Conservation (phyloP, 1,139 yeast genomes). For the Debaryomyces subglobosus region DNA sequence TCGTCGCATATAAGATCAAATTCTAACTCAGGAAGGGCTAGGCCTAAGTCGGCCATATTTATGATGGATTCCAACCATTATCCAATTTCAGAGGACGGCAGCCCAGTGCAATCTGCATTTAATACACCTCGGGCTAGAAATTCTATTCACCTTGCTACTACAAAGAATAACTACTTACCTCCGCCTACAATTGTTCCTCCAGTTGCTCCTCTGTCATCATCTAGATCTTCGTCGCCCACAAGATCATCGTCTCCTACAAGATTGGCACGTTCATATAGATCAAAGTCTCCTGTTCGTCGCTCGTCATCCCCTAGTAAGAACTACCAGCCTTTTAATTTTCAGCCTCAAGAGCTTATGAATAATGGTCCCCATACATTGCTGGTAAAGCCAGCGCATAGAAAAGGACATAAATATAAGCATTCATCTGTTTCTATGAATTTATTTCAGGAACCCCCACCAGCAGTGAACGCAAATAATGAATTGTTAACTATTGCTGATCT, state of each 20-base stretch:
- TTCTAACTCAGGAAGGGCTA: conserved; percentile 21
- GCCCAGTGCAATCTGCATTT: conserved; percentile 22
- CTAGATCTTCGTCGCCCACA: conserved; percentile 20
- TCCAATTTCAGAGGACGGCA: conserved; percentile 36
- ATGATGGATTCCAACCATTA: conserved; percentile 29
- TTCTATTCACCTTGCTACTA: conserved; percentile 18
- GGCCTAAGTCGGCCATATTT: conserved; percentile 45
- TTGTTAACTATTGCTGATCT: conserved; percentile 76
- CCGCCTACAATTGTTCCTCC: conserved; percentile 16
- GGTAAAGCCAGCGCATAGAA: conserved; percentile 71
- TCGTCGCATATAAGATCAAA: conserved; percentile 21
- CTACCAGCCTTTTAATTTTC: conserved; percentile 47
- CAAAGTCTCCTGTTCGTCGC: conserved; percentile 36
- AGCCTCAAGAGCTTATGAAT: conserved; percentile 43
- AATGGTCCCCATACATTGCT: conserved; percentile 30
- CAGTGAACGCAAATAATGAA: conserved; percentile 41
- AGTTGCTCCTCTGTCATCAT: conserved; percentile 13
- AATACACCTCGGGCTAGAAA: conserved; percentile 29
- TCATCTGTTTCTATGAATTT: conserved; percentile 96
- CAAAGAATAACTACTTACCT: conserved; percentile 11
- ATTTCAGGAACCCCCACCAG: conserved; percentile 86
- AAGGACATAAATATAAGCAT: conserved; percentile 94
- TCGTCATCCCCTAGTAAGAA: conserved; percentile 35
- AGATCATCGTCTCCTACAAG: conserved; percentile 9
- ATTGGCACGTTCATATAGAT: conserved; percentile 27